Conservation (phyloP, 2,329 filamentous ascomycete species). For the Periconia sp. region DNA sequence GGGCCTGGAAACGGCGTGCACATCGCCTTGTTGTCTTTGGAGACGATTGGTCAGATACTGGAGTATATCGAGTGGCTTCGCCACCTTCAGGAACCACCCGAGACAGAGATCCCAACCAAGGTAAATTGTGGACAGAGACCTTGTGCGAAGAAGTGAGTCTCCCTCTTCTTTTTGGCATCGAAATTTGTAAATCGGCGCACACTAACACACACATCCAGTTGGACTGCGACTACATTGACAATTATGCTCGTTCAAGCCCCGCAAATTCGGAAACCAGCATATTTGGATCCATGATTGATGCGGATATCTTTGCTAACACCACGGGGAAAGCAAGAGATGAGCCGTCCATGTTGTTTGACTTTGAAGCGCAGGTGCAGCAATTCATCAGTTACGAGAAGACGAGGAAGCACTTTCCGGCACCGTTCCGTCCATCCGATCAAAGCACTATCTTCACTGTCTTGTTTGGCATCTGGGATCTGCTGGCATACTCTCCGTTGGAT, state of each 20-base stretch:
- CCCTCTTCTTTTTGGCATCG: background rate
- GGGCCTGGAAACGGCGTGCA: conserved; percentile 29
- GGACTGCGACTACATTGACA: conserved; percentile 38
- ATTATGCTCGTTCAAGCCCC: conserved; percentile 39
- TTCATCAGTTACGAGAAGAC: conserved; percentile 33
- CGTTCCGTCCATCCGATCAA: conserved; percentile 23
- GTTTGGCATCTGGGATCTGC: conserved; percentile 41
- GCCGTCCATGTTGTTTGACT: conserved; percentile 30
- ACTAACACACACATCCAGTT: conserved; percentile 33
- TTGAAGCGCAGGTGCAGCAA: conserved; percentile 41
- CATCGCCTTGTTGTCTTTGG: conserved; percentile 43
- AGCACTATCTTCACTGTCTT: conserved; percentile 41
- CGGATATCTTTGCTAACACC: conserved; percentile 31
- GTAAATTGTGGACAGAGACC: conserved; percentile 39
- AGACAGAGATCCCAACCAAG: conserved; percentile 31
- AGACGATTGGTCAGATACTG: conserved; percentile 43
- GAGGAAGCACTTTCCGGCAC: conserved; percentile 22
- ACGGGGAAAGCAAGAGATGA: conserved; percentile 19
- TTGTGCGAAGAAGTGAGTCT: conserved; percentile 40
- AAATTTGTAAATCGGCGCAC: background rate
- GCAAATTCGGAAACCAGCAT: conserved; percentile 15
- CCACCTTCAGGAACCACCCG: conserved; percentile 22
- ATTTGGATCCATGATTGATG: conserved; percentile 35
- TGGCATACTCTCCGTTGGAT: conserved; percentile 34
- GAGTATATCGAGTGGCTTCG: conserved; percentile 35